These are phyloP conservation scores for Ampelocalamus luodianensis DNA, from an alignment of 176 grass and related monocot species.

Conservation along the genomic window DNA sequence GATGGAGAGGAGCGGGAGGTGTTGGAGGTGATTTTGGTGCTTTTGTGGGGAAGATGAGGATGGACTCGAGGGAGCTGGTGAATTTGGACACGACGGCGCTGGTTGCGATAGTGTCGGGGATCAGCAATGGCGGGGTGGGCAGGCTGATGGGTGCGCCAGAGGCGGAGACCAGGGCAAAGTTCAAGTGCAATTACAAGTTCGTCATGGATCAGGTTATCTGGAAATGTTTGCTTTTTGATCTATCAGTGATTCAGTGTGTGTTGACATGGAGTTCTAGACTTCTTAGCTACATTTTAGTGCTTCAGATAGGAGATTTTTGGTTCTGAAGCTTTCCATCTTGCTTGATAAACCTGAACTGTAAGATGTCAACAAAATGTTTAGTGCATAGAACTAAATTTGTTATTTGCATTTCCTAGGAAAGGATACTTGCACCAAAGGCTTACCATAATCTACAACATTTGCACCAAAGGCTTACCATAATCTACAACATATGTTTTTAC, in stretches of 20 bases:
- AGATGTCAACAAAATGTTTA: not conserved
- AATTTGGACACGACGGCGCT: conserved; percentile 93
- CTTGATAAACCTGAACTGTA: conserved; percentile 1
- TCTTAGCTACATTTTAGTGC: not conserved
- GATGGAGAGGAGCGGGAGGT: conserved; percentile 1
- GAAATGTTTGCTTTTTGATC: not conserved
- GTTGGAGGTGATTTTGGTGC: conserved; percentile 38
- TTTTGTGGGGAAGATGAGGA: conserved; percentile 54
- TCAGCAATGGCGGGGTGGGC: conserved; percentile 76
- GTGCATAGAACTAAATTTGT: not conserved
- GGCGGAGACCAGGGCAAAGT: conserved; percentile 63
- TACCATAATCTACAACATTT: too few species aligned
- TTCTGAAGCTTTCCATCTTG: not conserved
- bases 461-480: not conserved
- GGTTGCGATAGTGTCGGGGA: conserved; percentile 82
- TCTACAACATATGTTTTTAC: conserved; percentile 1
- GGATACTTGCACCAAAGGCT: not conserved
- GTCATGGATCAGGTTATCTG: conserved; percentile 76
- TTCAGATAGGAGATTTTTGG: not conserved
- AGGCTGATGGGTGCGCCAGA: conserved; percentile 55
- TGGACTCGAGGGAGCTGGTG: conserved; percentile 55
- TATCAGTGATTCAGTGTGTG: not conserved
- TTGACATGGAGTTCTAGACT: not conserved
- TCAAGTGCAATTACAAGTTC: conserved; percentile 89
- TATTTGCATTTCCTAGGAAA: not conserved